phyloP scores from a whole-genome alignment of 805 yeast species.

The Monosporozyma servazzii region DNA sequence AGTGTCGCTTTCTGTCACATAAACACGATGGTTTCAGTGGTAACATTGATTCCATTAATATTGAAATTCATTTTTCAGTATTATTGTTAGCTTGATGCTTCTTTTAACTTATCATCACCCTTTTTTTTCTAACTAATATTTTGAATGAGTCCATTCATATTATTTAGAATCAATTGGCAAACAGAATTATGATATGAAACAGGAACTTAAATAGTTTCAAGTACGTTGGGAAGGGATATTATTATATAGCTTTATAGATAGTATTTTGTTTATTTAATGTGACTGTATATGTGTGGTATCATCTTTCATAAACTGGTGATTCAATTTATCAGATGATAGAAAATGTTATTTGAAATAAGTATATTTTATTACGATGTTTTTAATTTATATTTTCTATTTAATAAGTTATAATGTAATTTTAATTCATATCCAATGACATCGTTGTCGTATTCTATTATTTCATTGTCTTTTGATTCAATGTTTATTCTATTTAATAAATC shows the following conservation, averaged over 20 bases:
- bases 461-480: background rate
- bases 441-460: background rate
- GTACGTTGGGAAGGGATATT: background rate
- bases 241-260: no score
- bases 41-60: constrained; percentile 2
- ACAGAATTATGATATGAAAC: no score
- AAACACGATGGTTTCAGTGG: constrained; percentile 3
- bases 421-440: background rate
- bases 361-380: constrained; percentile 1
- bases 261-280: no score
- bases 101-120: constrained; percentile 21
- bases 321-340: no score
- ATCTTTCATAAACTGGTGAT: no score
- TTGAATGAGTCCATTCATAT: constrained; percentile 25
- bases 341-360: no score
- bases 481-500: background rate
- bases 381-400: constrained; percentile 3
- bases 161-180: constrained; percentile 2
- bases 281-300: no score
- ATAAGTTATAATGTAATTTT: background rate
- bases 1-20: constrained; percentile 28
- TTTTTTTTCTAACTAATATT: constrained; percentile 11
- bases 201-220: no score
- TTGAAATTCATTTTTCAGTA: background rate
- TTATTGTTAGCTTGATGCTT: constrained; percentile 22